Percentiles rank a stretch among this genome's conserved stretches.
phyloP scores from a whole-genome alignment of 192 early-diverging fungal genomes.

The Coemansia sp. region DNA sequence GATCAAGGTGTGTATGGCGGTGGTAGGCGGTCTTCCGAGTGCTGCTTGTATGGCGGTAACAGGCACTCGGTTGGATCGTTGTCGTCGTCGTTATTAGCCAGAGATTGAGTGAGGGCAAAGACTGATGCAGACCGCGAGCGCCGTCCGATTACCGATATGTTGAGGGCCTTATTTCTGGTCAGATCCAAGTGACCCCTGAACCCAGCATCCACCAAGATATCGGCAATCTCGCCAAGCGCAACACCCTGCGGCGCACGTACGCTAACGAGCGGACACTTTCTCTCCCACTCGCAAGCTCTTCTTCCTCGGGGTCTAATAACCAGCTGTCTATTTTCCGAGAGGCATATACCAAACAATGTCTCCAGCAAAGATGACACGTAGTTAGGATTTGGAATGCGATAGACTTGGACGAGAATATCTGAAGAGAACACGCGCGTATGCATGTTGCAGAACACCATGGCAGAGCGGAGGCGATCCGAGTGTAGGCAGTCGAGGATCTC shows the following conservation, averaged over 20 bases:
- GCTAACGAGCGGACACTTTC: slow-evolving; percentile 15
- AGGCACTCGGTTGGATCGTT: neutral
- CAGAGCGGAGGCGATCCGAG: slow-evolving; percentile 1
- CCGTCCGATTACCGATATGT: slow-evolving; percentile 45
- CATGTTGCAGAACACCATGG: slow-evolving; percentile 31
- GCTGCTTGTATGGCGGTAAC: slow-evolving; percentile 39
- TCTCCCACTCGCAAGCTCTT: no score
- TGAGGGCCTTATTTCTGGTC: slow-evolving; percentile 42
- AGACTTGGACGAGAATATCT: slow-evolving; percentile 15
- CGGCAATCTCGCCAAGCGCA: slow-evolving; percentile 37
- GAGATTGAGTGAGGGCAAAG: neutral
- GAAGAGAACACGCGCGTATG: neutral
- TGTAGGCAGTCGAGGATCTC: slow-evolving; percentile 35
- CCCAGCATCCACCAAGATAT: slow-evolving; percentile 11
- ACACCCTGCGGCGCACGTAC: slow-evolving; percentile 41
- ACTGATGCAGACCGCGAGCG: slow-evolving; percentile 24
- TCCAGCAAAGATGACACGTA: no score
- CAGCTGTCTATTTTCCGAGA: slow-evolving; percentile 29
- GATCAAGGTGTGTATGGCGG: slow-evolving; percentile 24
- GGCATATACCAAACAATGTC: slow-evolving; percentile 6
- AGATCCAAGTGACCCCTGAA: slow-evolving; percentile 12
- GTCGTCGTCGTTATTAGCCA: neutral
- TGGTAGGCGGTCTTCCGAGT: slow-evolving; percentile 16
- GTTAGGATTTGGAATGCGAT: neutral
- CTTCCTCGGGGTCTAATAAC: slow-evolving; percentile 39